Evolutionary conservation across 1,139 yeast genomes (phyloP), one percentile per base, ranked within the genome.

Genomic region (Yamadazyma kanchanaburiensis): DNA sequence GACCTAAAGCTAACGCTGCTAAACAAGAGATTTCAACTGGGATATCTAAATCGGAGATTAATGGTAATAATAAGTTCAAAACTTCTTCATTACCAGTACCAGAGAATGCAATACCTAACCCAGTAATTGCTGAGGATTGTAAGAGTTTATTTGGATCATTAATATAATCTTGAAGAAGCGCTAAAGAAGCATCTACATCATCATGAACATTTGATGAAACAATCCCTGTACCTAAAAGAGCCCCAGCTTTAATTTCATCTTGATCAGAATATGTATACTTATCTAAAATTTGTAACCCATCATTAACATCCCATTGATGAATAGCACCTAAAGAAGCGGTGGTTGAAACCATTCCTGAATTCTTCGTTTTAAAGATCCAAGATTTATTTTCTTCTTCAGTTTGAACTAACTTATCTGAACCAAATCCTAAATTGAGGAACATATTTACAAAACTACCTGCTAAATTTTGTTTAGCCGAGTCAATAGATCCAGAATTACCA

Each of bases 381-480:
- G 83, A 74, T 36, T 74, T 73, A 43, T 77, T 74, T 39, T 82
- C 94, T 42, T 79, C 86, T 33, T 72, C 79, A 27, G 84, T 84
- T 39, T 80, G 76, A 40, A 89, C 66, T 43, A 89, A 69, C 55
- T 86, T 87, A 57, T 91, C 97, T 31, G 76, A 72, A 39, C 95
- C 89, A 51, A 77, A 89, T 35, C 98, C 98, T 46, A 91, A 76
- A 58, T 91, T 94, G 44, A 88, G 73, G 54, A 89, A 87, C 4
- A 91, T 85, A 53, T 88, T 94, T 31, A 89, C 97, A 60, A 94
- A 91, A 12, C 94, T 77, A 5, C 95, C 80, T n/a, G 97, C 98
- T 49, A 91, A 70, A 55, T 89, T 91, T 58, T 91, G 97, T 54
- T 88, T 89, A 12, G 96, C 96, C 25, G 96, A 85, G 57, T 88